Percentiles rank a stretch among this genome's conserved stretches.
phyloP scores from a whole-genome alignment of 2,329 filamentous ascomycete species.

The Cladophialophora carrionii region DNA sequence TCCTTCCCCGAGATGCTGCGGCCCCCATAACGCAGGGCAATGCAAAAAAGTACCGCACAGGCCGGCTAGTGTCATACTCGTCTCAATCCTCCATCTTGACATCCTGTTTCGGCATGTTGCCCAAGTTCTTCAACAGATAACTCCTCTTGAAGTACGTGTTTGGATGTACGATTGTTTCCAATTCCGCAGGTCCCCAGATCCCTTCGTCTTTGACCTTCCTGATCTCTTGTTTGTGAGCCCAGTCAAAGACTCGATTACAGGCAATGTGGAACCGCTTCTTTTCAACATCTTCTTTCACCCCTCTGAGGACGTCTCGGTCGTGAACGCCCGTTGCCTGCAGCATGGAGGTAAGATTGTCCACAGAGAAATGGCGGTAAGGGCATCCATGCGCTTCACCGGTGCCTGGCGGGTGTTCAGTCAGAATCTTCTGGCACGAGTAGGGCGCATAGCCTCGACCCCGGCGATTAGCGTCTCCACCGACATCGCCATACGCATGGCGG shows the following conservation, averaged over 20 bases:
- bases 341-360: slow-evolving; percentile 79
- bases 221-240: slow-evolving; percentile 76
- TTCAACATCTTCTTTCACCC: slow-evolving; percentile 84
- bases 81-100: slow-evolving; percentile 55
- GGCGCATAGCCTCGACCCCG: slow-evolving; percentile 86
- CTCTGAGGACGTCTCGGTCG: slow-evolving; percentile 75
- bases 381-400: slow-evolving; percentile 93
- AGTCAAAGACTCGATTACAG: slow-evolving; percentile 94
- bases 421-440: slow-evolving; percentile 91
- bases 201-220: slow-evolving; percentile 75
- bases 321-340: slow-evolving; percentile 77
- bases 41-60: neutral
- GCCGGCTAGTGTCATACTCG: neutral
- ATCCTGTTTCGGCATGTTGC: slow-evolving; percentile 56
- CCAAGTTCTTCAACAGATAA: slow-evolving; percentile 82
- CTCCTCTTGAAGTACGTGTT: slow-evolving; percentile 98
- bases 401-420: slow-evolving; percentile 84
- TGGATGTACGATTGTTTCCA: slow-evolving; percentile 95
- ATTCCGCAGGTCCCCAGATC: slow-evolving; percentile 70
- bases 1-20: neutral
- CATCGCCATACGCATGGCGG: slow-evolving; percentile 91
- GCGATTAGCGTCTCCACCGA: slow-evolving; percentile 87
- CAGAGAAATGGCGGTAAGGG: slow-evolving; percentile 87
- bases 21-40: neutral
- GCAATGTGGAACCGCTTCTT: slow-evolving; percentile 91